Evolutionary conservation across 1,139 yeast species (phyloP).

Genomic region (Pichia terricola): DNA sequence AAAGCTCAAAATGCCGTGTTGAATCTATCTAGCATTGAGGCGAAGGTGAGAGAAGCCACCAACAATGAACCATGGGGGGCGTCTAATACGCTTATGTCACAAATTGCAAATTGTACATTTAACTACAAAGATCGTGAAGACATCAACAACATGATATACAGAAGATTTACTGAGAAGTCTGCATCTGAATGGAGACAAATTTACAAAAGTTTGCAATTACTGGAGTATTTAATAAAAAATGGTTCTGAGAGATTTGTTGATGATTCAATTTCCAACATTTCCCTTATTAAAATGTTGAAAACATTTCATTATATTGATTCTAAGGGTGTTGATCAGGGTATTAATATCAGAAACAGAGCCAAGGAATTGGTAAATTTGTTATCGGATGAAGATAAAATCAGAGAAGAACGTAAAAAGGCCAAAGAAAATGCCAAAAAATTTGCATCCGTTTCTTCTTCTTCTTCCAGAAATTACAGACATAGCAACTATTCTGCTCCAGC

Average conservation of each 20-base stretch:
- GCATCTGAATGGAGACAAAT: conserved; percentile 98
- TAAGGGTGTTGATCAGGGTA: conserved; percentile 93
- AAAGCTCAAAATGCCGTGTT: conserved; percentile 96
- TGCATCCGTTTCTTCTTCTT: conserved; percentile 15
- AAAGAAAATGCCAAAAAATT: conserved; percentile 76
- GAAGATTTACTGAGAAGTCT: conserved; percentile 40
- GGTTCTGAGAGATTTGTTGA: conserved; percentile 94
- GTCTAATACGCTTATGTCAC: conserved; percentile 81
- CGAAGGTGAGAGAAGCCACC: conserved; percentile 94
- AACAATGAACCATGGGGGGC: conserved; percentile 99
- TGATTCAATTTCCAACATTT: conserved; percentile 79
- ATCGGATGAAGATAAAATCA: conserved; percentile 65
- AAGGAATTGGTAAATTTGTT: conserved; percentile 63
- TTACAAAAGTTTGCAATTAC: conserved; percentile 81
- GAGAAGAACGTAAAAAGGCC: conserved; percentile 83
- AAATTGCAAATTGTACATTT: conserved; percentile 91
- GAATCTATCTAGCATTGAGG: conserved; percentile 92
- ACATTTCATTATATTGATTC: conserved; percentile 91
- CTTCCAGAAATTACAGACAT: conserved; percentile 8
- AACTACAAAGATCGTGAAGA: conserved; percentile 78
- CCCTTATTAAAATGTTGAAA: conserved; percentile 79
- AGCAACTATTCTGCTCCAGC: conserved; percentile 34
- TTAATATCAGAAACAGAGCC: conserved; percentile 87
- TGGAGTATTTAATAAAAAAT: conserved; percentile 83
- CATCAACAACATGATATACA: conserved; percentile 29